phyloP scores from a whole-genome alignment of 306 rosid species.

The Glycine tomentella region DNA sequence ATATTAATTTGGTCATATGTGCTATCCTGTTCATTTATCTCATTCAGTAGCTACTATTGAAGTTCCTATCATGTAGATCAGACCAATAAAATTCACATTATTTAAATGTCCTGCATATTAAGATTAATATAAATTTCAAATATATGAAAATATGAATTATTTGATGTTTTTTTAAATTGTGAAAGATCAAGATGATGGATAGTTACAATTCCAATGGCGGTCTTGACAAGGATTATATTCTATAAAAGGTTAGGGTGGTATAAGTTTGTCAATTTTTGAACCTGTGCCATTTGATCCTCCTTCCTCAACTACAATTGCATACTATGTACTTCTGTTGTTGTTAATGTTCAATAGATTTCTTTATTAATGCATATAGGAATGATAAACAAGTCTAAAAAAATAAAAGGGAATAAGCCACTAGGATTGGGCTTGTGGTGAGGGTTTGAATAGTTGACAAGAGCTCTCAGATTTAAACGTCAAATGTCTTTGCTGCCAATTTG shows the following conservation, averaged over 20 bases:
- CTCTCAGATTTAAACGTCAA: too few species aligned
- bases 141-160: conserved; percentile 1
- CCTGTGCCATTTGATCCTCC: neutral
- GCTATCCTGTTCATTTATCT: conserved; percentile 16
- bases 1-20: conserved; percentile 24
- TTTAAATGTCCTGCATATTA: neutral
- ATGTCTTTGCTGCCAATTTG: too few species aligned
- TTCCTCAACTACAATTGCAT: neutral
- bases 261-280: neutral
- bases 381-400: too few species aligned
- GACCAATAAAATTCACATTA: too few species aligned
- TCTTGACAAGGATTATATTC: neutral
- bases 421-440: too few species aligned
- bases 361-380: neutral
- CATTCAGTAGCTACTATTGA: conserved; percentile 3
- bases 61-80: conserved; percentile 27
- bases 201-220: neutral
- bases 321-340: neutral
- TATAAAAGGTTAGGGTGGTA: neutral
- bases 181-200: conserved; percentile 6
- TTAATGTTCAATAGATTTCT: neutral
- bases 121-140: conserved; percentile 35
- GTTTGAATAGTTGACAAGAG: too few species aligned
- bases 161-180: neutral
- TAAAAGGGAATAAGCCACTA: too few species aligned